Base-by-base conservation (phyloP, 495 filamentous ascomycete genomes). In the Entonaema liquescens region DNA sequence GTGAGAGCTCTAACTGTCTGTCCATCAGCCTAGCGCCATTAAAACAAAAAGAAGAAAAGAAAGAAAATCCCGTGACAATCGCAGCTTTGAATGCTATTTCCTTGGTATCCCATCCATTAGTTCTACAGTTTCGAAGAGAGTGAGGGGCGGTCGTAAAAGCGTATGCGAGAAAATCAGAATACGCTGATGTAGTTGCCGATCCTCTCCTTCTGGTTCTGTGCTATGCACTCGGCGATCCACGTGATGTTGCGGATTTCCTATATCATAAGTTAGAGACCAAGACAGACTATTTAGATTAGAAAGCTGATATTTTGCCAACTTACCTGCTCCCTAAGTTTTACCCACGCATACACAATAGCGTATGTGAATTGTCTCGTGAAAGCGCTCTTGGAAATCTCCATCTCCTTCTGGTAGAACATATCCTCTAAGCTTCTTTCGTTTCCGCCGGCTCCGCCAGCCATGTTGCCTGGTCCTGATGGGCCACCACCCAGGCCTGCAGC, bases 221-320 rank as follows among this genome's bases (percentile, higher is more conserved):
- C 95, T 88, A 99, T 99, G 82, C 95, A 99, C 80, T 99, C 95
- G 8, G 96, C 90, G 76, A 99, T 99, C 95, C 95, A 99, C 52
- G 95, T 98, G 75, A 99, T 95, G 76, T 99, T 99, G 40, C 95
- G 92, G 78, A 98, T 97, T 91, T 99, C 95, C 95, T 97, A 65
- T 15, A 19, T 26, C 19, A n/a, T 11, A 35, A 40, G 71, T 62
- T 42, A 59, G 64, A 63, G 19, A 3, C n/a, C 55, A 29, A 19
- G 5, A 33, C n/a, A 9, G 19, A 42, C 19, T 23, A 15, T 28
- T 3, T 15, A 28, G 23, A 2, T 52, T 11, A 12, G 13, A 52
- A 13, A 12, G 56, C 35, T 28, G 7, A 17, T 21, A 33, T 38
- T 26, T 21, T 2, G 31, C 53, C 8, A 36, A 76, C 89, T 80